Percentiles rank a stretch among this genome's conserved stretches.
Conservation (phyloP, 139 green algal species). For the Coelastrella sp. region DNA sequence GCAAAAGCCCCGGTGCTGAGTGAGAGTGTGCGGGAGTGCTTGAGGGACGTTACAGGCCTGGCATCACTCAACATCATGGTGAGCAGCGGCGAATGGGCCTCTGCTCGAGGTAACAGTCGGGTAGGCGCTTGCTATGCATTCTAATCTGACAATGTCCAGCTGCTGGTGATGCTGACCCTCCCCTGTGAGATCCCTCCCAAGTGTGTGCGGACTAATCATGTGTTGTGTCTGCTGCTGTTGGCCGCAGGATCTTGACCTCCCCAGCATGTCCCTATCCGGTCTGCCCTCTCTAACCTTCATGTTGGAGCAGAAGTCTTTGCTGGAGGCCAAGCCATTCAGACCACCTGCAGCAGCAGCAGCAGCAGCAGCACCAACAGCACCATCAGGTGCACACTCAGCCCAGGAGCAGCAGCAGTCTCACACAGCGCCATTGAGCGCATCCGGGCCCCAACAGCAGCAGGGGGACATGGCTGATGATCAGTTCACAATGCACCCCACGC, state of each 20-base stretch:
- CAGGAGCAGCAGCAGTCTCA: not conserved
- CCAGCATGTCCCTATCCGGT: not conserved
- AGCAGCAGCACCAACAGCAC: not conserved
- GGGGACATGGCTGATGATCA: not conserved
- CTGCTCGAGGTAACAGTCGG: not conserved
- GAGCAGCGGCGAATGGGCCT: not conserved
- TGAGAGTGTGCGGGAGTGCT: not conserved
- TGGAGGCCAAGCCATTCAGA: not conserved
- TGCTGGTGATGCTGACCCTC: too few species aligned
- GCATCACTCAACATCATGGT: not conserved
- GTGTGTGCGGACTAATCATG: not conserved
- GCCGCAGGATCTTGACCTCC: not conserved
- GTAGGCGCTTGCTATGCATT: not conserved
- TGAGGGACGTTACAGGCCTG: conserved; percentile 1
- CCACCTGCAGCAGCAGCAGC: conserved; percentile 5
- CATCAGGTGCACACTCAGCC: not conserved
- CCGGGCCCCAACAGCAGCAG: not conserved
- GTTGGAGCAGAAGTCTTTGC: not conserved
- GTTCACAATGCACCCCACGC: not conserved
- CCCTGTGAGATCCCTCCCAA: too few species aligned
- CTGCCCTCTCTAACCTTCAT: not conserved
- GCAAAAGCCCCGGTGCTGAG: not conserved
- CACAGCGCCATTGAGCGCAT: not conserved
- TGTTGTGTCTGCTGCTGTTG: not conserved
- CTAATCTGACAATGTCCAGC: too few species aligned